Base-by-base conservation (phyloP, 495 filamentous ascomycete genomes). In the Trichoderma orchidacearum region DNA sequence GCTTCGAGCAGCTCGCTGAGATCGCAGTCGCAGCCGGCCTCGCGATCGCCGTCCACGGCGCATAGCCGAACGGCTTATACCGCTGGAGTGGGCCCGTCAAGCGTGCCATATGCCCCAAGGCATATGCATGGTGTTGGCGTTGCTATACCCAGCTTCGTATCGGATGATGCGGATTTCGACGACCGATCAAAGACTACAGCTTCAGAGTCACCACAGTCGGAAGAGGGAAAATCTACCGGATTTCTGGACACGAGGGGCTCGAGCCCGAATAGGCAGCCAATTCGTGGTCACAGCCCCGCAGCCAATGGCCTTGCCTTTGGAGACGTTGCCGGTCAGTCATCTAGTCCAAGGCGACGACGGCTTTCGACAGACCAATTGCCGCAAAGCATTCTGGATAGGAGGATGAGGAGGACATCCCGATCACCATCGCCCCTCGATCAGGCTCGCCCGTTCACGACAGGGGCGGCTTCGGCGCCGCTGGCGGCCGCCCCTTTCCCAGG, bases 1-100 rank as follows among this genome's bases (percentile, higher is more conserved):
- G 56, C 63, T 56, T 68, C 69, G 51, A 73, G 68, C 36, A 75
- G 75, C 56, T 60, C 73, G 23, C 64, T 79, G 58, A 72, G 78
- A 56, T 81, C 78, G 51, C 78, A 81, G 62, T 81, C 78, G 29
- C 78, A 80, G 60, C 78, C 78, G 55, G 77, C 78, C 5, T 70
- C 73, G 34, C 71, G 78, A 35, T 72, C 71, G 6, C 60, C 69
- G 61, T 53, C 59, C 27, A 30, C 56, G 13, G 48, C 63, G 12
- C 61, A 59, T 56, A 35, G 61, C 53, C 12, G 72, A 60, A 55
- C 60, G 38, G 28, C 60, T 45, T 11, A 55, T 5, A 48, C 23
- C 41, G 9, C 41, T 13, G 41, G 41, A 13, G 15, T 17, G 1
- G 38, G 38, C 18, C 41, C 41, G 11, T 48, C 41, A 3, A 48